Evolutionary conservation across 768 basidiomycete species (phyloP), one percentile per base, ranked within the genome.

Genomic region (Crucibulum laeve): DNA sequence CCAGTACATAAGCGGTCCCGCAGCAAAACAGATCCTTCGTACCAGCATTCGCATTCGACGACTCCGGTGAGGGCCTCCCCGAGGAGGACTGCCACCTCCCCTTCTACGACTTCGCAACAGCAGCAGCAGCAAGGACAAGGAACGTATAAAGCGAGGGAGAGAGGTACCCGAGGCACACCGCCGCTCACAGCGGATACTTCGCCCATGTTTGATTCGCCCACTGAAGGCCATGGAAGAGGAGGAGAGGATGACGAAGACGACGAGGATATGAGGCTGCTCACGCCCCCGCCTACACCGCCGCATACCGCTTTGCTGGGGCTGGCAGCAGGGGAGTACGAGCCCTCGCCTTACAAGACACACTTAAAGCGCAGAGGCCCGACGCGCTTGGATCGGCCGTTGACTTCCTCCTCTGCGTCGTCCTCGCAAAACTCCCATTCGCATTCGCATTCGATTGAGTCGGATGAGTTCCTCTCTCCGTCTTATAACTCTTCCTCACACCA

Each of bases 271-370:
- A 47, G 54, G 14, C 38, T 55, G 22, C 28, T 56, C 4, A 62
- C 59, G 4, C 59, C 58, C 0, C 59, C 56, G 1, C 53, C 58
- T 23, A 59, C 60, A 7, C 60, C 60, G 18, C 54, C 53, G 21
- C 50, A 17, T 18, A 21, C 23, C 18, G 10, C 19, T 40, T 10
- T 25, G 23, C 17, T 21, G 8, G 5, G 7, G 39, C 39, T 13
- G 8, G 28, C 25, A 2, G 8, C 13, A 7, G 21, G 25, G 2
- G 21, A 32, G 41, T 21, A 42, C 41, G 3, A 13, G 8, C 11
- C 41, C 18, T 14, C 8, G 18, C 25, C 13, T 6, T 10, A 17
- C 10, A 17, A 32, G 41, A 17, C 13, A 26, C 41, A 18, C 41
- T 32, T 8, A 37, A 18, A 18, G 11, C 8, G 11, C 36, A 8